Base-by-base conservation (phyloP, 768 basidiomycete genomes). In the Lactarius hatsudake region DNA sequence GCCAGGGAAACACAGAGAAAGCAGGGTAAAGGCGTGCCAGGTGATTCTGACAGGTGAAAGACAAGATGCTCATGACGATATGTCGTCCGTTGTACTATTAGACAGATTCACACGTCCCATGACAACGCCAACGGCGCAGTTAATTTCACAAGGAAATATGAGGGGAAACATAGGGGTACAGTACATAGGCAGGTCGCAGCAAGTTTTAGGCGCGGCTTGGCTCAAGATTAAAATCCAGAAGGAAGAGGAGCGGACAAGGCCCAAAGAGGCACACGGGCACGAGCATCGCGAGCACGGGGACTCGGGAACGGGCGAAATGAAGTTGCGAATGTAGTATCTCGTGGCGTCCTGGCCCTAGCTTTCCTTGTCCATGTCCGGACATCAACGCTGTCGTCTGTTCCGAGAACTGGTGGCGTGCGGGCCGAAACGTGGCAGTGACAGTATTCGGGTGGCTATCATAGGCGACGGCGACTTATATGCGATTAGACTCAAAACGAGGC, bases 141-240 rank as follows among this genome's bases (percentile, higher is more conserved):
- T 53, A 26, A 53, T 53, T 15, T 53, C 23, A 53, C 51, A 53
- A 15, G 6, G 2, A 23, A 3, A 26, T 53, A 23, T 53, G 26
- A 26, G 26, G 13, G 13, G 15, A 26, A 26, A 26, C 13, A 51
- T 26, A 51, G 48, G 48, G 5, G 51, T 53, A 26, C 23, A 53
- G 51, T 53, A 26, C 23, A 53, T 13, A 17, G 26, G 26, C 26
- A 28, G 23, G 13, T 26, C 26, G 13, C 51, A 53, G 51, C 3
- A 51, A 51, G 48, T 51, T 23, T 51, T 23, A 51, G 23, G 51
- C 5, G 23, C 6, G 51, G 26, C 23, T 53, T 6, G 45, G 38
- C 9, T 36, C 64, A 60, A 42, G 68, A 64, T 42, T 64, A 26
- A 28, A 20, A 65, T 48, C 68, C 68, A 59, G 64, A 65, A 42